These are phyloP conservation scores for Aspergillus proliferans DNA, from an alignment of 2,329 filamentous ascomycete species.

Conservation along the genomic window DNA sequence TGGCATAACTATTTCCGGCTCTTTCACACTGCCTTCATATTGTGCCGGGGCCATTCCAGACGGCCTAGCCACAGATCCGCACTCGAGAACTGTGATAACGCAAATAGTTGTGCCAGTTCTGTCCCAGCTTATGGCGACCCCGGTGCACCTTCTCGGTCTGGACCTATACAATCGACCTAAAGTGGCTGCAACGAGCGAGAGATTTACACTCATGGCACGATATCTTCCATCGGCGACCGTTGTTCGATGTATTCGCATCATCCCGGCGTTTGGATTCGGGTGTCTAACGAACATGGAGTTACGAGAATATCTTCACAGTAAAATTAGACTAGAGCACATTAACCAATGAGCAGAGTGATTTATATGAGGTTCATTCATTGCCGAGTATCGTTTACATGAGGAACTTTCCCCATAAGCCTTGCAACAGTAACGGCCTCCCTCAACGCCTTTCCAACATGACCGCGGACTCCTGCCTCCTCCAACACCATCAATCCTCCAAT, in stretches of 20 bases:
- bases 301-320: constrained; percentile 15
- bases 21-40: constrained; percentile 22
- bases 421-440: constrained; percentile 56
- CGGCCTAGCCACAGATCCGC: constrained; percentile 12
- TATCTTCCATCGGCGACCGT: constrained; percentile 64
- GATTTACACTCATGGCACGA: constrained; percentile 56
- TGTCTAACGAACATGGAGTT: constrained; percentile 65
- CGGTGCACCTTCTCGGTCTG: constrained; percentile 75
- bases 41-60: constrained; percentile 19
- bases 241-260: constrained; percentile 71
- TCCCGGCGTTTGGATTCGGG: constrained; percentile 80
- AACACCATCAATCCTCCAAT: constrained; percentile 56
- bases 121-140: constrained; percentile 72
- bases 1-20: constrained; percentile 70
- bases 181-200: constrained; percentile 42
- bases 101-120: constrained; percentile 73
- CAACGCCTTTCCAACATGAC: constrained; percentile 50
- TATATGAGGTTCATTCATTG: constrained; percentile 9
- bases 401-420: constrained; percentile 41
- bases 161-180: constrained; percentile 65
- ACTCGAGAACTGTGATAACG: constrained; percentile 31
- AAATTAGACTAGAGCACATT: constrained; percentile 2
- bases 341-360: background rate
- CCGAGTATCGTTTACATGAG: constrained; percentile 20
- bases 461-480: constrained; percentile 52